Evolutionary conservation across 73 alveolate genomes (phyloP), one percentile per base, ranked within the genome.

Genomic region (Paramecium primaurelia): DNA sequence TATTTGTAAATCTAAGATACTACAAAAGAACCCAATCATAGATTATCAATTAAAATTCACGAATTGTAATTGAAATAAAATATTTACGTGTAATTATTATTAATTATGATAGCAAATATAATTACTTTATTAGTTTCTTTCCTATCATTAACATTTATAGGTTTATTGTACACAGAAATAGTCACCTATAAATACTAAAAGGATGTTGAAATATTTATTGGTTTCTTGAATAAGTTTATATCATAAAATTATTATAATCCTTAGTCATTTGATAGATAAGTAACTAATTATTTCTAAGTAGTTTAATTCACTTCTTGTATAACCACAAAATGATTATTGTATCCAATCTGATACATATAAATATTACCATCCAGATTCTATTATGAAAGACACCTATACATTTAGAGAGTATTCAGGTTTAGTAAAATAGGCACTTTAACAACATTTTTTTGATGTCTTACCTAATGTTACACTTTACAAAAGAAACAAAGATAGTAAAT

Each of bases 361-460:
- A 36, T 80, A 45, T 47, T 80, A 25, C 12, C 91, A 80, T 80
- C 91, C 91, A 6, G 91, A 80, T 44, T n/a, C 38, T 14, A 22
- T 80, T 20, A 40, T 80, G 75, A 20, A 20, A 6, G 91, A 80
- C 12, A 80, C 91, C 4, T 80, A 80, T 49, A 49, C 75, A n/a
- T 32, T 80, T 80, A 10, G 91, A 12, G 91, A 80, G 45, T 28
- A 28, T 28, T 2, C 18, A 20, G 91, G 91, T 32, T 9, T 80
- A 3, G 32, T 80, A 11, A 80, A 80, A 10, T 38, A 80, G 6
- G 73, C 58, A 20, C 30, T 80, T 1, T 16, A 49, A 47, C 54
- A 80, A 4, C 49, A 47, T 18, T 44, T 18, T 26, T 80, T 26
- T 47, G 91, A 80, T 47, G 71, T 28, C 3, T 26, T 80, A 4